These are phyloP conservation scores for Zygnema cylindricum DNA, from an alignment of 139 green algal genomes.

Conservation along the genomic window DNA sequence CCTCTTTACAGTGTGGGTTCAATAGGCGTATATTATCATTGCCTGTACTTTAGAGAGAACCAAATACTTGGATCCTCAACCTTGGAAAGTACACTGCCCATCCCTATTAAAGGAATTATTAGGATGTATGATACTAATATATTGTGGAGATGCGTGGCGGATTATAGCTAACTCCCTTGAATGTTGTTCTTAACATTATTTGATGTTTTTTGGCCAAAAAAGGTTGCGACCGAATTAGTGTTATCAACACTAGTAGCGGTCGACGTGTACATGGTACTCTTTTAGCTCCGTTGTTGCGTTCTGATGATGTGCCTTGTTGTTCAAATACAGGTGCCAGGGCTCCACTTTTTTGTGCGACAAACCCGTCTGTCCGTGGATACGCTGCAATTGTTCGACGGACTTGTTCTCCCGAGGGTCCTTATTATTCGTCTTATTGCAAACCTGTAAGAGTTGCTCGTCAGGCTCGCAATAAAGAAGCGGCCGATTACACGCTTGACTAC, in stretches of 20 bases:
- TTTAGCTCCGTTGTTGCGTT: neutral
- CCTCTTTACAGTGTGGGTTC: too few relatives aligned
- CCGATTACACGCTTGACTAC: neutral
- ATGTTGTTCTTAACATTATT: too few relatives aligned
- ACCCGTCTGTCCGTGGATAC: constrained; percentile 5
- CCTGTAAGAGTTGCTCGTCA: neutral
- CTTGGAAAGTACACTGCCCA: neutral
- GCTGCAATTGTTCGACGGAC: constrained; percentile 1
- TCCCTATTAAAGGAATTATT: neutral
- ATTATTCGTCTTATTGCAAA: constrained; percentile 19
- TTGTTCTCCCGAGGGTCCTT: neutral
- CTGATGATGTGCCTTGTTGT: neutral
- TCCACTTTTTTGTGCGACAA: constrained; percentile 36
- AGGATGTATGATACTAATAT: neutral
- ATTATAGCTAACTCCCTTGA: neutral
- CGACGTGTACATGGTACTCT: neutral
- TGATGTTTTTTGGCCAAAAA: too few relatives aligned
- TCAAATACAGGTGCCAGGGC: constrained; percentile 30
- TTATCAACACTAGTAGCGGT: neutral
- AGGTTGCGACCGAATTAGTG: too few relatives aligned
- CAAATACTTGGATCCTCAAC: neutral
- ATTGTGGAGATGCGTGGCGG: neutral
- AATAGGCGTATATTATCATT: too few relatives aligned
- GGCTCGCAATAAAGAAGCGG: neutral
- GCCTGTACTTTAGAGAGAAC: too few relatives aligned